Evolutionary conservation across 768 basidiomycete genomes (phyloP), one percentile per base, ranked within the genome.

Genomic region (Clathrus columnatus): DNA sequence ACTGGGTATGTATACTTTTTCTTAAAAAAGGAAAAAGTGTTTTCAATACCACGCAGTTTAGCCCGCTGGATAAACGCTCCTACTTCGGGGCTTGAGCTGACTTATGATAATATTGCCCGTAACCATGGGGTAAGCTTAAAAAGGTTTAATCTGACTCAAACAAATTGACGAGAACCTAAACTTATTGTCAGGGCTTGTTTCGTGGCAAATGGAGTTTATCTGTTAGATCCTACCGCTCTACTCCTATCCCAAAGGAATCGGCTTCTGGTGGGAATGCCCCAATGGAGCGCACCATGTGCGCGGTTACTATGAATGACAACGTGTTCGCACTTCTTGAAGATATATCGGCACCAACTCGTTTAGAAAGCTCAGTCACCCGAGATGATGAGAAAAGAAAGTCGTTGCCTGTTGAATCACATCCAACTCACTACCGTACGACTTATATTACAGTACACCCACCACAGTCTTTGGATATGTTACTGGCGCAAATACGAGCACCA

Each of bases 41-140:
- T 49, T 20, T 23, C 28, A 20, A 18, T 41, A 24, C n/a, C 28
- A 29, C 51, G 23, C 60, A 89, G 87, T 46, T 70, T 91, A 51
- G 88, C 85, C 43, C 78, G 88, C 60, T 89, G 87, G 88, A 77
- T 83, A 26, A 88, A 90, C 68, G 84, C 87, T n/a, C 87, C 88
- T 3, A 75, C 82, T 10, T 76, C 79, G 52, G 85, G 86, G 26
- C 68, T 90, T 20, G 77, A 83, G 50, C 75, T 84, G 48, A 82
- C 90, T 30, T 70, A 74, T 58, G 78, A 85, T 44, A 89, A 89
- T 60, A 82, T 91, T 45, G 57, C 73, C 1, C 71, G 75, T 32
- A 90, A 90, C 60, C 86, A 90, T 65, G 81, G 84, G 65, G 87
- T 70, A 61, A 59, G 76, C 68, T 28, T 29, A 29, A 43, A 52